These are phyloP conservation scores for Vicia sativa DNA, from an alignment of 306 rosid genomes.

Conservation along the genomic window DNA sequence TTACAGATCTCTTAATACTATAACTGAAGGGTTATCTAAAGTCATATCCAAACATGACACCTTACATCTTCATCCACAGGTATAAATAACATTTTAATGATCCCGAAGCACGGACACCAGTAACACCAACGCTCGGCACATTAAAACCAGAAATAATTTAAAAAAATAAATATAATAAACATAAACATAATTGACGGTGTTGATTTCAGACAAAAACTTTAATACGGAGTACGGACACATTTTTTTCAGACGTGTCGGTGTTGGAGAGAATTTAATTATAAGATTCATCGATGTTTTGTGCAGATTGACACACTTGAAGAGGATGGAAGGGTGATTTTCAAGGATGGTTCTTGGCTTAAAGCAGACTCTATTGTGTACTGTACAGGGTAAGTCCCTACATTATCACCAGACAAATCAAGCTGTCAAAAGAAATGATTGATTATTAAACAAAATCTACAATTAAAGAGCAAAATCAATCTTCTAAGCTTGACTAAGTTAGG, in stretches of 20 bases:
- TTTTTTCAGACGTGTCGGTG: too few relatives aligned
- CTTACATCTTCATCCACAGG: conserved; percentile 80
- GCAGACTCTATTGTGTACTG: conserved; percentile 82
- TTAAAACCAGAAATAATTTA: too few relatives aligned
- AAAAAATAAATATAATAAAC: too few relatives aligned
- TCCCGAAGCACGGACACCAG: too few relatives aligned
- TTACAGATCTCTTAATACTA: conserved; percentile 55
- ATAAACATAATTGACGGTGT: too few relatives aligned
- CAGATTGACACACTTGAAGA: conserved; percentile 80
- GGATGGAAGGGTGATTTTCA: conserved; percentile 74
- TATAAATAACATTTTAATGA: conserved; percentile 19
- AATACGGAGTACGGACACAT: too few relatives aligned
- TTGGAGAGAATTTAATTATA: too few relatives aligned
- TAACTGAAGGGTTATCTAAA: conserved; percentile 76
- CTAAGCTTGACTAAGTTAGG: conserved; percentile 21
- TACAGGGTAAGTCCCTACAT: conserved; percentile 64
- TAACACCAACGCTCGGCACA: too few relatives aligned
- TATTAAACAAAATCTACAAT: not conserved
- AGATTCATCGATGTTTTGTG: conserved; percentile 26
- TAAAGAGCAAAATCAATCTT: conserved; percentile 26
- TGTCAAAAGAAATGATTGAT: not conserved
- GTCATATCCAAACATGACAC: conserved; percentile 69
- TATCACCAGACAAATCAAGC: conserved; percentile 7
- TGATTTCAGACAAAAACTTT: too few relatives aligned
- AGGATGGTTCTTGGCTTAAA: conserved; percentile 67